A percentile compares a stretch with the other conserved stretches of the same genome.
These are phyloP conservation scores for Lodderomyces beijingensis DNA, from an alignment of 1,139 yeast genomes.

Conservation along the genomic window DNA sequence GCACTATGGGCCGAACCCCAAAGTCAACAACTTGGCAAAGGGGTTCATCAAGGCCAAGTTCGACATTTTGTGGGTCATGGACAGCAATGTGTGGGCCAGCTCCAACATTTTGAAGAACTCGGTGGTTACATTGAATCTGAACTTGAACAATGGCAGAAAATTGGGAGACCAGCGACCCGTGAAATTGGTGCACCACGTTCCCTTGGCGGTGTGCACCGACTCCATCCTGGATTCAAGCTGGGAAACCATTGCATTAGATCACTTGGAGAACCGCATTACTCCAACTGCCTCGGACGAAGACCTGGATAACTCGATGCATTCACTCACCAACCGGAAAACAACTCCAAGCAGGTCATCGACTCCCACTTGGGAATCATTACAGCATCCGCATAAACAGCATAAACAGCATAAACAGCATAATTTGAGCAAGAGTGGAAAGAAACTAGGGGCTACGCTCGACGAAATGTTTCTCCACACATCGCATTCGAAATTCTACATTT, in stretches of 20 bases:
- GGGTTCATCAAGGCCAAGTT: conserved; percentile 65
- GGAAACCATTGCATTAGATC: conserved; percentile 7
- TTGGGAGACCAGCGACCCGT: conserved; percentile 36
- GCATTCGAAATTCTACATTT: conserved; percentile 79
- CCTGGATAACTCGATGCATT: conserved; percentile 1
- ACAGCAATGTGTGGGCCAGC: conserved; percentile 79
- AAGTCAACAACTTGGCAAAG: conserved; percentile 77
- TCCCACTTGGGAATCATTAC: conserved; percentile 3
- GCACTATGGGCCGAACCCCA: conserved; percentile 82
- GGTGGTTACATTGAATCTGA: conserved; percentile 45
- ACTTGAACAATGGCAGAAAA: conserved; percentile 46
- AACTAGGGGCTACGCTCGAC: conserved; percentile 68
- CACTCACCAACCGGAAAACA: conserved; percentile 10
- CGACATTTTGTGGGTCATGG: conserved; percentile 85
- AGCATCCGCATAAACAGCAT: conserved; percentile 1
- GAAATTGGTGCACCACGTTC: conserved; percentile 76
- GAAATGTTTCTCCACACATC: conserved; percentile 83
- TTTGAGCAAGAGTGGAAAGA: conserved; percentile 12
- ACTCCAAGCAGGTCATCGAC: conserved; percentile 2
- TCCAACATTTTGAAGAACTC: conserved; percentile 66
- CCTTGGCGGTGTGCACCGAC: conserved; percentile 52
- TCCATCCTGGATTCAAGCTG: neutral
- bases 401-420: conserved; percentile 3
- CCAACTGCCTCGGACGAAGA: conserved; percentile 15
- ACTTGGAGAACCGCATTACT: conserved; percentile 19